Evolutionary conservation across 371 early-diverging fungal species (phyloP).

Genomic region (Mortierella sp.): DNA sequence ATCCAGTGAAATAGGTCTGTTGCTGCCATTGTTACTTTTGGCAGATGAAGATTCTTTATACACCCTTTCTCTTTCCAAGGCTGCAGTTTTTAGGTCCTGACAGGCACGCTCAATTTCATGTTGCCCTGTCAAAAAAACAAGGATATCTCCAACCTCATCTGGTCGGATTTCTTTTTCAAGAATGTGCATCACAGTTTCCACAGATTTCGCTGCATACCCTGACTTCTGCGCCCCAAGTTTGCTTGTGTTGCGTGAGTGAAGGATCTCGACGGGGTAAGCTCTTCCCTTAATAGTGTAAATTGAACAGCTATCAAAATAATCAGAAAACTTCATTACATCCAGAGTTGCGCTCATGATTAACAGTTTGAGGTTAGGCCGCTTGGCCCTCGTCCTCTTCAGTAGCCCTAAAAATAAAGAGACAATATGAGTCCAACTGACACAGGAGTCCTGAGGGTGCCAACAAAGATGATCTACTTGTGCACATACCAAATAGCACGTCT

Average conservation of each 20-base stretch:
- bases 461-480: not conserved
- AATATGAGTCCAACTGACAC: not conserved
- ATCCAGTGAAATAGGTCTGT: conserved; percentile 6
- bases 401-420: conserved; percentile 10
- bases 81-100: conserved; percentile 39
- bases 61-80: conserved; percentile 59
- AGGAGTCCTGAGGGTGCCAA: not conserved
- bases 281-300: conserved; percentile 89
- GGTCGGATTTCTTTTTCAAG: conserved; percentile 71
- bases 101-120: conserved; percentile 88
- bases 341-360: conserved; percentile 90
- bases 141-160: conserved; percentile 73
- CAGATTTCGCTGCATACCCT: conserved; percentile 74
- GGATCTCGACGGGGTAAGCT: conserved; percentile 81
- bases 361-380: conserved; percentile 71
- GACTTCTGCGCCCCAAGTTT: conserved; percentile 74
- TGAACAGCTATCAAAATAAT: conserved; percentile 82
- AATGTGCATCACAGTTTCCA: conserved; percentile 85
- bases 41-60: conserved; percentile 62
- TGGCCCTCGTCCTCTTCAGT: conserved; percentile 43
- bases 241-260: conserved; percentile 69
- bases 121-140: conserved; percentile 95
- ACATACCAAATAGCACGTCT: conserved; percentile 91
- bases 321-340: conserved; percentile 79
- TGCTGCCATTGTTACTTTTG: conserved; percentile 39